phyloP scores from a whole-genome alignment of 1,284 basidiomycete species.

The Sphaerobolus stellatus region DNA sequence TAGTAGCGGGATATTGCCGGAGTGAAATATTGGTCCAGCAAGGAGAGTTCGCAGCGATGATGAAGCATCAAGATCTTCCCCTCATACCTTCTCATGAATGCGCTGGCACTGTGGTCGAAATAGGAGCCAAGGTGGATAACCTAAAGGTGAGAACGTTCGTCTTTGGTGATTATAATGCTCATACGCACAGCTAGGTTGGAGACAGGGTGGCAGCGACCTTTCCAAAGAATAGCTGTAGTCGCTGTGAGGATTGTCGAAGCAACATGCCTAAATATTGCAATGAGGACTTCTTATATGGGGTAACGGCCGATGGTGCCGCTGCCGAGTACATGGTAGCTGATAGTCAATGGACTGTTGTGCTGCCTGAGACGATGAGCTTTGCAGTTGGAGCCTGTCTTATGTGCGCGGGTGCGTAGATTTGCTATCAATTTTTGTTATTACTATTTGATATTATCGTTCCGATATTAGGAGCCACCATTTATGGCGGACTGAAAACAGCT shows the following conservation, averaged over 20 bases:
- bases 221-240: background rate
- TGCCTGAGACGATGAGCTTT: conserved; percentile 31
- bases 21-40: background rate
- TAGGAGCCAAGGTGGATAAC: background rate
- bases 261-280: background rate
- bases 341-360: conserved; percentile 23
- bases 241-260: background rate
- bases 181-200: background rate
- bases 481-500: conserved; percentile 7
- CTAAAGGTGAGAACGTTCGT: background rate
- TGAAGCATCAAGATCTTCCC: background rate
- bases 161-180: background rate
- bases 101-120: background rate
- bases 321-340: conserved; percentile 31
- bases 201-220: background rate
- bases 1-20: background rate
- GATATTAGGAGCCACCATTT: conserved; percentile 15
- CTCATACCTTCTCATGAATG: background rate
- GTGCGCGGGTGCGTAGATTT: conserved; percentile 17
- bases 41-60: background rate
- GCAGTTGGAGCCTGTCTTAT: conserved; percentile 31
- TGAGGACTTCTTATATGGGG: background rate
- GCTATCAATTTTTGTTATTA: too few species aligned
- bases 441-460: too few species aligned
- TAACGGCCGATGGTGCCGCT: conserved; percentile 26